Conservation (phyloP, 306 rosid species). For the Vigna radiata region DNA sequence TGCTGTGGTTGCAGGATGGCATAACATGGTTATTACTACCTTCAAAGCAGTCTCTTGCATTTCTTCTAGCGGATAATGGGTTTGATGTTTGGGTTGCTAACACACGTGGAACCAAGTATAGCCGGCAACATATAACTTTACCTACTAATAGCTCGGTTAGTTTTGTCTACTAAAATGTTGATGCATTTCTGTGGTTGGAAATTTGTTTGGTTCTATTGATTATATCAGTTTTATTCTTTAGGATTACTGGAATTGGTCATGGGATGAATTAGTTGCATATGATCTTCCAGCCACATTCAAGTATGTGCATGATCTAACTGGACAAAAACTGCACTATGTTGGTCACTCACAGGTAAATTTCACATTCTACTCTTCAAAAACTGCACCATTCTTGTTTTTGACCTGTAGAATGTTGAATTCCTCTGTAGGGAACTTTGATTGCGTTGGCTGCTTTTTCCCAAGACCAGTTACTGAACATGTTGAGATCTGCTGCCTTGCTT, state of each 20-base stretch:
- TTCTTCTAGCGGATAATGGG: constrained; percentile 74
- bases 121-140: constrained; percentile 60
- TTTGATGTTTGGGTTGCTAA: constrained; percentile 84
- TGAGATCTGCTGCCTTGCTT: constrained; percentile 86
- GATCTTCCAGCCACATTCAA: constrained; percentile 86
- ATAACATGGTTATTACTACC: constrained; percentile 82
- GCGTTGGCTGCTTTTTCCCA: constrained; percentile 81
- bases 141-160: constrained; percentile 56
- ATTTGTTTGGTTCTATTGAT: constrained; percentile 42
- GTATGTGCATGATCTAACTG: constrained; percentile 76
- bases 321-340: constrained; percentile 81
- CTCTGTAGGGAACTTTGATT: constrained; percentile 81
- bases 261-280: constrained; percentile 95
- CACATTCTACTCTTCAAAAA: not conserved
- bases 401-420: constrained; percentile 10
- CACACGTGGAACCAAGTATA: constrained; percentile 81
- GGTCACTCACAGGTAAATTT: constrained; percentile 88
- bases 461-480: constrained; percentile 57
- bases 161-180: constrained; percentile 17
- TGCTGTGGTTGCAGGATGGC: constrained; percentile 63
- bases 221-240: constrained; percentile 23
- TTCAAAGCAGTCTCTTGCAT: constrained; percentile 69
- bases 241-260: constrained; percentile 93
- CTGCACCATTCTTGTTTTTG: constrained; percentile 1
- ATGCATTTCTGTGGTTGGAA: constrained; percentile 8